Evolutionary conservation across 2,329 filamentous ascomycete genomes (phyloP).

Genomic region (Alternaria ventricosa): DNA sequence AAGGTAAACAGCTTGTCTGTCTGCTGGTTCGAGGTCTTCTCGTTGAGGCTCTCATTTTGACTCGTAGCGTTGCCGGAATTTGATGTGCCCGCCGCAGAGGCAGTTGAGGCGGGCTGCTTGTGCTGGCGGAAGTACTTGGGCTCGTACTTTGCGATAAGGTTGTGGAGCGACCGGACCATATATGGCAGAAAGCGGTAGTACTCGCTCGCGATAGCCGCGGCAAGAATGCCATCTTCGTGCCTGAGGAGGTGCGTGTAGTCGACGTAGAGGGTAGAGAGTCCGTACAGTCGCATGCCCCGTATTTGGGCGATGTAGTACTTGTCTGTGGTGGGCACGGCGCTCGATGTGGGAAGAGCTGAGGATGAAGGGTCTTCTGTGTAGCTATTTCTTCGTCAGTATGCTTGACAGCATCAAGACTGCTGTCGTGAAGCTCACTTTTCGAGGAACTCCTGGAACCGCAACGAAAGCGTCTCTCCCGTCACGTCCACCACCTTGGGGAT

Average conservation of each 20-base stretch:
- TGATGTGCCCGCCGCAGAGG: constrained; percentile 73
- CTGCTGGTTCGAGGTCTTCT: constrained; percentile 87
- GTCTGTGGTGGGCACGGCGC: constrained; percentile 71
- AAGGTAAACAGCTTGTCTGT: constrained; percentile 95
- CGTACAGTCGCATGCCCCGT: constrained; percentile 74
- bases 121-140: constrained; percentile 93
- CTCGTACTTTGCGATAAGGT: constrained; percentile 92
- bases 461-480: constrained; percentile 75
- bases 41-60: constrained; percentile 63
- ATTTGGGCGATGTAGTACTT: constrained; percentile 88
- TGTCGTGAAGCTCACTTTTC: constrained; percentile 64
- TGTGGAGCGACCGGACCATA: constrained; percentile 85
- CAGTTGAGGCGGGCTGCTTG: constrained; percentile 78
- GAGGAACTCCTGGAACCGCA: constrained; percentile 80
- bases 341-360: constrained; percentile 70
- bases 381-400: constrained; percentile 35
- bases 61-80: constrained; percentile 64
- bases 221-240: constrained; percentile 79
- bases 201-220: constrained; percentile 83
- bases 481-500: constrained; percentile 78
- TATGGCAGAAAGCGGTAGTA: constrained; percentile 97
- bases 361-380: constrained; percentile 73
- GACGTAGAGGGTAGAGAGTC: constrained; percentile 84
- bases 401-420: neutral
- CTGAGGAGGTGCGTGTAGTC: constrained; percentile 84